Percentiles rank a stretch among this genome's conserved stretches.
These are phyloP conservation scores for Sarocladiaceae sp. DNA, from an alignment of 2,329 filamentous ascomycete species.

Conservation along the genomic window DNA sequence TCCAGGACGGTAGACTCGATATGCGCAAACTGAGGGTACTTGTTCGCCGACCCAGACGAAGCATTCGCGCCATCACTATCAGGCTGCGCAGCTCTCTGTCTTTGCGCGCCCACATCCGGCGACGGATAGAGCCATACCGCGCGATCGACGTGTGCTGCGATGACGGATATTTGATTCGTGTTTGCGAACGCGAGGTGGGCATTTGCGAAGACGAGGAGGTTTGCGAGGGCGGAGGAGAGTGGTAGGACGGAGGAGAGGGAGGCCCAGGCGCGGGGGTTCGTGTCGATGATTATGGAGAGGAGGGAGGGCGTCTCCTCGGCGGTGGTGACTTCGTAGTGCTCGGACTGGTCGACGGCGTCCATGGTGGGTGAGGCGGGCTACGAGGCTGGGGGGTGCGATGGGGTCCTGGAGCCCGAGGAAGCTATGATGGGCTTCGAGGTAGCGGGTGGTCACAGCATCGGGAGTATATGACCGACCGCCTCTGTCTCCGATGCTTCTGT, in stretches of 20 bases:
- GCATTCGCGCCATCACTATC: constrained; percentile 39
- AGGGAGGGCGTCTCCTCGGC: constrained; percentile 69
- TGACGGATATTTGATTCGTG: constrained; percentile 85
- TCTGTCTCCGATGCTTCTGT: not conserved
- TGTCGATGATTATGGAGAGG: constrained; percentile 88
- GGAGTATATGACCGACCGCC: not conserved
- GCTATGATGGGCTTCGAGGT: constrained; percentile 1
- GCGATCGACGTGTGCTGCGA: constrained; percentile 83
- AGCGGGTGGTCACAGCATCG: not conserved
- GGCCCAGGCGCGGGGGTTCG: constrained; percentile 92
- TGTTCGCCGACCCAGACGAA: constrained; percentile 62
- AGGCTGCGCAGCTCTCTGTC: not conserved
- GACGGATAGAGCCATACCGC: constrained; percentile 86
- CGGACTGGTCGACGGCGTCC: constrained; percentile 53
- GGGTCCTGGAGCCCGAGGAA: not conserved
- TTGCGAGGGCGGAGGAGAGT: constrained; percentile 77
- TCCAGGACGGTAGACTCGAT: constrained; percentile 77
- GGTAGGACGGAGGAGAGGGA: constrained; percentile 70
- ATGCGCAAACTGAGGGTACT: constrained; percentile 86
- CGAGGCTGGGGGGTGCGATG: constrained; percentile 10
- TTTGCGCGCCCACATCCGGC: constrained; percentile 14
- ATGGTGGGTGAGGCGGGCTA: constrained; percentile 31
- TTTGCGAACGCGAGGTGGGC: constrained; percentile 93
- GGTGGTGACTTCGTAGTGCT: constrained; percentile 54
- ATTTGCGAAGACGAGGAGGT: constrained; percentile 94